Evolutionary conservation across 257 asterid genomes (phyloP).

Genomic region (Jaltomata sinuosa): DNA sequence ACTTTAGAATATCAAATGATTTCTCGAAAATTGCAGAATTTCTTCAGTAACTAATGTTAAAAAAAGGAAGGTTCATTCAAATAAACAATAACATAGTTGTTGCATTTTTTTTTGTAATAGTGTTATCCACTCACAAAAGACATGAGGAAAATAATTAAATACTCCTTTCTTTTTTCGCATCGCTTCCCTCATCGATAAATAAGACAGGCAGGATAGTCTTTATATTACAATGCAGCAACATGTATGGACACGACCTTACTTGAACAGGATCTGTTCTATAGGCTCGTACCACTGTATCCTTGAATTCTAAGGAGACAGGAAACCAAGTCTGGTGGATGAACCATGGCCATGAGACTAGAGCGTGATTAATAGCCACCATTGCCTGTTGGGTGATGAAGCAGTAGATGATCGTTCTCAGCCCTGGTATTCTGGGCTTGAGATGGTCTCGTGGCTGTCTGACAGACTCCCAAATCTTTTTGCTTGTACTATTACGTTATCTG

Average conservation of each 20-base stretch:
- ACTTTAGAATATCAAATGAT: too few relatives aligned
- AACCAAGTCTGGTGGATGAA: not conserved
- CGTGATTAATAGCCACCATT: not conserved
- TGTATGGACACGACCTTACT: not conserved
- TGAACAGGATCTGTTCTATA: not conserved
- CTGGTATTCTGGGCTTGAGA: too few relatives aligned
- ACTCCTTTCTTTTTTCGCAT: not conserved
- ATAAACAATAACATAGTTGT: too few relatives aligned
- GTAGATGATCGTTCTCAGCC: not conserved
- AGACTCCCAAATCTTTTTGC: too few relatives aligned
- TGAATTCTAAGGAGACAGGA: not conserved
- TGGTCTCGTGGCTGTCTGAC: not conserved
- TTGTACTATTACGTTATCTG: too few relatives aligned
- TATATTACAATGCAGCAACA: not conserved
- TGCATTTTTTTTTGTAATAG: too few relatives aligned
- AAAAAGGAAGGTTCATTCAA: too few relatives aligned
- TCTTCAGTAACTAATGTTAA: too few relatives aligned
- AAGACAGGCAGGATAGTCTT: not conserved
- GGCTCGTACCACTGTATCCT: not conserved
- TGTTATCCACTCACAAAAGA: not conserved
- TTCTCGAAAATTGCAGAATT: too few relatives aligned
- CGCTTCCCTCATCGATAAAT: not conserved
- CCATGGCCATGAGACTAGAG: not conserved
- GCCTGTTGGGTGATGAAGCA: not conserved
- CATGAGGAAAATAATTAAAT: too few relatives aligned